These are phyloP conservation scores for Medicago arabica DNA, from an alignment of 306 rosid genomes.

Conservation along the genomic window DNA sequence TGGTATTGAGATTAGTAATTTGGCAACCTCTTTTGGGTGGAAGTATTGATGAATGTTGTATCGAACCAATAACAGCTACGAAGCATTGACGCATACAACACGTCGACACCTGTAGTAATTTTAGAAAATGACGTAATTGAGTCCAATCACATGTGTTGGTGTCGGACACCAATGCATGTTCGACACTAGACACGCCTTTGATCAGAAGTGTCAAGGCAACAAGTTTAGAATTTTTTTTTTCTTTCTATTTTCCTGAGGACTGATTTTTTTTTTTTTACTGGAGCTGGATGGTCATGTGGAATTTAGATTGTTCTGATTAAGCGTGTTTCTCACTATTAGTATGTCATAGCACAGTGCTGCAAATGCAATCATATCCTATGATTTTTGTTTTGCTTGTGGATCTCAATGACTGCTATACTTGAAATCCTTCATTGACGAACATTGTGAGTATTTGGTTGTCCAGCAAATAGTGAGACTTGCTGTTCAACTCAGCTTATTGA, in stretches of 20 bases:
- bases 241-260: no score
- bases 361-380: background rate
- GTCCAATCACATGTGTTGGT: no score
- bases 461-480: constrained; percentile 57
- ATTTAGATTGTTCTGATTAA: constrained; percentile 7
- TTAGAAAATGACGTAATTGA: no score
- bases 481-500: constrained; percentile 94
- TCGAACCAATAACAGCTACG: constrained; percentile 2
- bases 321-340: constrained; percentile 17
- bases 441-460: constrained; percentile 34
- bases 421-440: constrained; percentile 32
- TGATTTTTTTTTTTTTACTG: background rate
- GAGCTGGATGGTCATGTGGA: constrained; percentile 19
- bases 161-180: no score
- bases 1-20: constrained; percentile 27
- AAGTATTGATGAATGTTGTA: constrained; percentile 40
- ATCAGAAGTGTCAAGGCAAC: no score
- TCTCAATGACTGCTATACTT: constrained; percentile 13
- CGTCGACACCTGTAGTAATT: no score
- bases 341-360: constrained; percentile 11
- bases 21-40: background rate
- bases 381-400: constrained; percentile 34
- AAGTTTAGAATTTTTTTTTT: no score
- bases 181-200: no score
- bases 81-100: no score